Percentiles rank a stretch among this genome's conserved stretches.
phyloP scores from a whole-genome alignment of 1,284 basidiomycete species.

The Blastosporella zonata region DNA sequence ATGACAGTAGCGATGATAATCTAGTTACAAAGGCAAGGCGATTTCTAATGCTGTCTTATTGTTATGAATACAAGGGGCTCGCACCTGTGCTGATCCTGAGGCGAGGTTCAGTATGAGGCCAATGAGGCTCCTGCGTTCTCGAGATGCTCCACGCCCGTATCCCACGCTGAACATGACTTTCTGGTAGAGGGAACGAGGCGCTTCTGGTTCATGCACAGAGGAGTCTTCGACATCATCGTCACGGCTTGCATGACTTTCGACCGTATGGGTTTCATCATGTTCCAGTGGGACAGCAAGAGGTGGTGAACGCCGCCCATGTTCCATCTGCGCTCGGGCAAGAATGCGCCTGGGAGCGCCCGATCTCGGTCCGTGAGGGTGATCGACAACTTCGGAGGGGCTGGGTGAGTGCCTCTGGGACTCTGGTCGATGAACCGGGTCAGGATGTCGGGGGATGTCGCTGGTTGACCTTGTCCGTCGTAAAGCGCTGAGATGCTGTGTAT shows the following conservation, averaged over 20 bases:
- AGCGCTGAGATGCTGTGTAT: constrained; percentile 20
- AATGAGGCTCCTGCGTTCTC: constrained; percentile 54
- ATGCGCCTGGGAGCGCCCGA: background rate
- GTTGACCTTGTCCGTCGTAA: constrained; percentile 31
- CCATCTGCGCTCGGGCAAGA: background rate
- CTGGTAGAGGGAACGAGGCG: constrained; percentile 23
- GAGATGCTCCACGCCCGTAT: constrained; percentile 52
- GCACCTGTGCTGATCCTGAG: constrained; percentile 59
- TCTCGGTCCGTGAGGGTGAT: constrained; percentile 9
- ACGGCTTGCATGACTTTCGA: background rate
- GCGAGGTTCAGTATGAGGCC: constrained; percentile 51
- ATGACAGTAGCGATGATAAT: constrained; percentile 52
- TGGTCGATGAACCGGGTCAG: constrained; percentile 22
- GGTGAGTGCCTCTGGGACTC: constrained; percentile 8
- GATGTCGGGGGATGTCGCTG: constrained; percentile 31
- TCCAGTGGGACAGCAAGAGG: background rate
- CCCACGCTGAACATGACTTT: constrained; percentile 51
- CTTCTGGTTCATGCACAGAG: background rate
- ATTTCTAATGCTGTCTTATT: background rate
- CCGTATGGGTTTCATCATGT: constrained; percentile 2
- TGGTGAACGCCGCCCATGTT: constrained; percentile 1
- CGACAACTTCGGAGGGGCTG: constrained; percentile 12
- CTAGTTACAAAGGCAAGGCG: constrained; percentile 30
- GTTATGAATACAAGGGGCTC: constrained; percentile 18
- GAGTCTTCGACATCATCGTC: background rate